These are phyloP conservation scores for Nannizziopsis barbatae DNA, from an alignment of 2,329 filamentous ascomycete genomes.

Conservation along the genomic window DNA sequence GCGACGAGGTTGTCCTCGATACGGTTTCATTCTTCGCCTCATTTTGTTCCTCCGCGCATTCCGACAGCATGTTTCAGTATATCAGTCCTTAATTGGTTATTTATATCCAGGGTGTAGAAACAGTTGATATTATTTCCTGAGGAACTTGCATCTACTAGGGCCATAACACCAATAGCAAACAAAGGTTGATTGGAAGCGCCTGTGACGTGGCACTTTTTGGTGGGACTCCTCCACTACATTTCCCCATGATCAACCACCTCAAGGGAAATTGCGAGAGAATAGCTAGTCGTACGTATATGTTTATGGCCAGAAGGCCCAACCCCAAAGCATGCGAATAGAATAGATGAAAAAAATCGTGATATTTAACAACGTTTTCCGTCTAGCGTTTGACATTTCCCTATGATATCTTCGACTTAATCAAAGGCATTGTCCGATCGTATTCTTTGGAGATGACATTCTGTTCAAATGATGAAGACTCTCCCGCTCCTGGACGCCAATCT, in stretches of 20 bases:
- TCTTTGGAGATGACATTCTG: too few species aligned
- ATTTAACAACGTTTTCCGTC: not conserved
- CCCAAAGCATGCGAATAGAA: too few species aligned
- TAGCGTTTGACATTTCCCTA: too few species aligned
- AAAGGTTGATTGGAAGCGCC: constrained; percentile 5
- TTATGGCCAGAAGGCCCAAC: not conserved
- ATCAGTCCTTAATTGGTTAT: constrained; percentile 1
- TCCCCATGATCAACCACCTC: not conserved
- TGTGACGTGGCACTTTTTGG: constrained; percentile 9
- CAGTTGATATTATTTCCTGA: constrained; percentile 2
- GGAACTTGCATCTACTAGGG: not conserved
- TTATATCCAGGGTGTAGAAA: not conserved
- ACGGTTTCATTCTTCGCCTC: not conserved
- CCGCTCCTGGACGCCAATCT: too few species aligned
- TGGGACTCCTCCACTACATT: constrained; percentile 1
- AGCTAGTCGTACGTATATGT: not conserved
- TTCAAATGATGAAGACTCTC: too few species aligned
- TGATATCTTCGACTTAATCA: too few species aligned
- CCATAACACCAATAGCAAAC: not conserved
- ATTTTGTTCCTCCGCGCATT: not conserved
- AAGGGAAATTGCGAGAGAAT: not conserved
- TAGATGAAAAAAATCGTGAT: not conserved
- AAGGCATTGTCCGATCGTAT: too few species aligned
- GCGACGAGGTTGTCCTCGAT: not conserved
- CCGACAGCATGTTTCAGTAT: not conserved